Evolutionary conservation across 371 early-diverging fungal species (phyloP).

Genomic region (Fennellomyces sp.): DNA sequence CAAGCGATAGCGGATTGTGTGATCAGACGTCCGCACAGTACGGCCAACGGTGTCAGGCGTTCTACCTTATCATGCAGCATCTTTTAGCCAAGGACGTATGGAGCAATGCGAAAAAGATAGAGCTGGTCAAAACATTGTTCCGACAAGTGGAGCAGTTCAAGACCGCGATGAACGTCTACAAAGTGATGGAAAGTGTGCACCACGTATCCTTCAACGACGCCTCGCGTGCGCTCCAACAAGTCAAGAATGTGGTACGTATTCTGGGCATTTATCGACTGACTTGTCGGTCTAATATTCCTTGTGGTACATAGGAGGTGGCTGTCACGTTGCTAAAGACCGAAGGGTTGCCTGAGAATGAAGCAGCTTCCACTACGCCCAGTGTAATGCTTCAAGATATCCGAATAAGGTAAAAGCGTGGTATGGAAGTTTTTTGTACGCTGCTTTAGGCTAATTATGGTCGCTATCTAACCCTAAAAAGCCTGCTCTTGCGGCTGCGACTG

Average conservation of each 20-base stretch:
- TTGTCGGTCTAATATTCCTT: neutral
- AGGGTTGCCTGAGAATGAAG: constrained; percentile 26
- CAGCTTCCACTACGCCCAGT: constrained; percentile 14
- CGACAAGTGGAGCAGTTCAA: constrained; percentile 54
- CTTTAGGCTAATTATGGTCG: neutral
- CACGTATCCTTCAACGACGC: constrained; percentile 57
- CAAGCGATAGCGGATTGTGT: constrained; percentile 3
- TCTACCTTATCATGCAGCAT: constrained; percentile 57
- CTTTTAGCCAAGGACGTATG: constrained; percentile 55
- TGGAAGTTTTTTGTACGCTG: neutral
- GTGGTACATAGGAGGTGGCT: constrained; percentile 32
- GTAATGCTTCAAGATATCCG: constrained; percentile 47
- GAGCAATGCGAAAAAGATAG: constrained; percentile 50
- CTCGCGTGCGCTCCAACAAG: constrained; percentile 31
- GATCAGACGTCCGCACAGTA: constrained; percentile 26
- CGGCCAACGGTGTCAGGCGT: constrained; percentile 50
- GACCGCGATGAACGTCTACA: constrained; percentile 39
- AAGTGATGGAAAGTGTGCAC: constrained; percentile 49
- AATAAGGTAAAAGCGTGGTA: constrained; percentile 27
- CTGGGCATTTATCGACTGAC: neutral
- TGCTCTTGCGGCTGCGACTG: constrained; percentile 53
- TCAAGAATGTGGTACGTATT: constrained; percentile 40
- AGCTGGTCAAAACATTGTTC: constrained; percentile 50
- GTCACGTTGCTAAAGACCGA: constrained; percentile 42
- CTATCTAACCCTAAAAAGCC: constrained; percentile 15